Conservation (phyloP, 257 asterid genomes). For the Solanum pimpinellifolium region DNA sequence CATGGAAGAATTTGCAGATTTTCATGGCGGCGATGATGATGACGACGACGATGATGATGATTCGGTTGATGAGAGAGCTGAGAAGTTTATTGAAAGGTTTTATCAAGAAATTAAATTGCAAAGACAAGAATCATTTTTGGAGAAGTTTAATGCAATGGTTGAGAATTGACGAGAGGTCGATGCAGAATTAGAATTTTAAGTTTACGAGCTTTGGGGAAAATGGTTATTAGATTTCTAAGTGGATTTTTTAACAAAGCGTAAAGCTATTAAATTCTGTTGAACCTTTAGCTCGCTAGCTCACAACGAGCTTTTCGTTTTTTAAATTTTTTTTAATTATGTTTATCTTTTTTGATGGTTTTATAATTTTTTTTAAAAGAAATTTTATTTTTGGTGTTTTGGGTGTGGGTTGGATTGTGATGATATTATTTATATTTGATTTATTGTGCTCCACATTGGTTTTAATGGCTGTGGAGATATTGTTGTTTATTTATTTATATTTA, state of each 20-base stretch:
- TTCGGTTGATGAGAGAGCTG: slow-evolving; percentile 70
- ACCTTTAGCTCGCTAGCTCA: background rate
- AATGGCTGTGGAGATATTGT: background rate
- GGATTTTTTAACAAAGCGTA: background rate
- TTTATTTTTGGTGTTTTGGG: background rate
- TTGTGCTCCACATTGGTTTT: background rate
- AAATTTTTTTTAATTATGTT: too few species aligned
- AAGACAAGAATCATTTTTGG: slow-evolving; percentile 22
- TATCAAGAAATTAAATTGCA: slow-evolving; percentile 66
- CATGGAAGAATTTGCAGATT: slow-evolving; percentile 5
- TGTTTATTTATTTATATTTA: background rate
- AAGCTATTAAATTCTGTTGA: background rate
- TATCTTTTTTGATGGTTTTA: too few species aligned
- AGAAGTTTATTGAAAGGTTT: slow-evolving; percentile 59
- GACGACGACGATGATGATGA: slow-evolving; percentile 11
- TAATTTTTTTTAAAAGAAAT: too few species aligned
- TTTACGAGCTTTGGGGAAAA: background rate
- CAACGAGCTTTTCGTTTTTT: background rate
- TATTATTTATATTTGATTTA: background rate
- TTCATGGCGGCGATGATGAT: background rate
- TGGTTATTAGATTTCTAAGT: background rate
- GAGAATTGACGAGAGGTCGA: background rate
- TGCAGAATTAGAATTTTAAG: background rate
- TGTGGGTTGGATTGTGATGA: background rate
- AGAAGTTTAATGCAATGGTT: slow-evolving; percentile 6